These are phyloP conservation scores for Mycena polygramma DNA, from an alignment of 768 basidiomycete species.

Conservation along the genomic window DNA sequence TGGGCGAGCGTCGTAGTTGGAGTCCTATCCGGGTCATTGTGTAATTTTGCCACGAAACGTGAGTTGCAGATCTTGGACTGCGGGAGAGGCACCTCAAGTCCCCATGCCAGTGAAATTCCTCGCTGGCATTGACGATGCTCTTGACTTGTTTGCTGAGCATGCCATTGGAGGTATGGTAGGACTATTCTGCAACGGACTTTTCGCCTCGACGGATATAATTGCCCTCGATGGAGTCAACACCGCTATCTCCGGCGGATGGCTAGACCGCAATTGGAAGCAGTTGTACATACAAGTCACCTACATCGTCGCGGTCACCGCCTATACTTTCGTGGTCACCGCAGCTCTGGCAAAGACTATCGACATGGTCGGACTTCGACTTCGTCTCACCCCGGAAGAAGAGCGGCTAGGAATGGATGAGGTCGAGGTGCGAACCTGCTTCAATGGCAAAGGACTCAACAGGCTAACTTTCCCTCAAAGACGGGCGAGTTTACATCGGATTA, in stretches of 20 bases:
- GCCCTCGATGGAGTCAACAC: constrained; percentile 76
- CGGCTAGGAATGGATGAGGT: constrained; percentile 77
- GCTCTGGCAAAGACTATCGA: constrained; percentile 70
- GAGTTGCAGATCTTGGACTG: constrained; percentile 42
- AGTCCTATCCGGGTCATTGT: constrained; percentile 74
- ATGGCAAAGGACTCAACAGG: background rate
- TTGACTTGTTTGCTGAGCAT: constrained; percentile 94
- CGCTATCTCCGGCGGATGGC: constrained; percentile 71
- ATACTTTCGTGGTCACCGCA: constrained; percentile 74
- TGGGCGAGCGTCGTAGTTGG: constrained; percentile 87
- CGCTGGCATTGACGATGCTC: constrained; percentile 84
- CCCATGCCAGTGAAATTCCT: constrained; percentile 71
- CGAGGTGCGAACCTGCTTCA: constrained; percentile 60
- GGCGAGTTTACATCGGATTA: constrained; percentile 78
- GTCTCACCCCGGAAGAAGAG: constrained; percentile 69
- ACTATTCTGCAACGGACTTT: constrained; percentile 78
- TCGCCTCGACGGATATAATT: constrained; percentile 75
- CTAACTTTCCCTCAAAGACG: constrained; percentile 57
- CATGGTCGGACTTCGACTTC: constrained; percentile 66
- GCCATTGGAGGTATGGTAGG: constrained; percentile 83
- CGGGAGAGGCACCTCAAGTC: constrained; percentile 11
- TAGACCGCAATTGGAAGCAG: constrained; percentile 84
- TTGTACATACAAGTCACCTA: constrained; percentile 84
- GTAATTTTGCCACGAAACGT: constrained; percentile 90
- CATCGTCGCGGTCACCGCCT: constrained; percentile 67